These are phyloP conservation scores for Xenoacremonium recifei DNA, from an alignment of 2,329 filamentous ascomycete genomes.

Conservation along the genomic window DNA sequence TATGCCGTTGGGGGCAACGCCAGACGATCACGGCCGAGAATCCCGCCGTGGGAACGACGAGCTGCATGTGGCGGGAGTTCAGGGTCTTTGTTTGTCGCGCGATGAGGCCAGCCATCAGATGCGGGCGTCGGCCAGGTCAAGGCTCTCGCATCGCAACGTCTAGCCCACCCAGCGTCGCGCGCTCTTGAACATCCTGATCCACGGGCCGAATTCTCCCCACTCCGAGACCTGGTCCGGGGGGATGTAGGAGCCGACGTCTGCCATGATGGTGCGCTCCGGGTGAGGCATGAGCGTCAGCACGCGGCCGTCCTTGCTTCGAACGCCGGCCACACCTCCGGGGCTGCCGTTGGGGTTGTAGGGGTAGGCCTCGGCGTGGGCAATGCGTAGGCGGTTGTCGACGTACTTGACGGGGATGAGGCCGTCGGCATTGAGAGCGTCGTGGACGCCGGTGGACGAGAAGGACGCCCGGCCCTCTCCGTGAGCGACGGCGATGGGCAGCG, in stretches of 20 bases:
- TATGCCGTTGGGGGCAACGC: not conserved
- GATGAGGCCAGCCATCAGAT: too few species aligned
- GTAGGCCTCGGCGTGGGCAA: slow-evolving; percentile 74
- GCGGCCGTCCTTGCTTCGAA: slow-evolving; percentile 69
- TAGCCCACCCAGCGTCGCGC: slow-evolving; percentile 82
- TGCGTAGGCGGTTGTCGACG: slow-evolving; percentile 69
- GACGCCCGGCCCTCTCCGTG: slow-evolving; percentile 68
- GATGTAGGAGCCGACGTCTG: slow-evolving; percentile 73
- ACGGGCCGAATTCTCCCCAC: slow-evolving; percentile 82
- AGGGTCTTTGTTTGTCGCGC: too few species aligned
- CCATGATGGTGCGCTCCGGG: slow-evolving; percentile 84
- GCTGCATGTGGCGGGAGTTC: too few species aligned
- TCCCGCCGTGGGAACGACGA: not conserved
- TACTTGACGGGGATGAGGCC: slow-evolving; percentile 79
- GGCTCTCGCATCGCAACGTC: not conserved
- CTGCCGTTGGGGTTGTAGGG: slow-evolving; percentile 87
- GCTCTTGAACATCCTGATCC: slow-evolving; percentile 83
- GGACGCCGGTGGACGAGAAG: slow-evolving; percentile 56
- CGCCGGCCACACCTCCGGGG: slow-evolving; percentile 76
- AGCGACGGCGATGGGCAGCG: slow-evolving; percentile 27
- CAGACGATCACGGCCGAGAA: not conserved
- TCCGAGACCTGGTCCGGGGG: slow-evolving; percentile 56
- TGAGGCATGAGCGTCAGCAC: slow-evolving; percentile 92
- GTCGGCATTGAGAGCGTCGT: slow-evolving; percentile 57
- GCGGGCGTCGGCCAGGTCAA: too few species aligned